phyloP scores from a whole-genome alignment of 176 grass and related monocot species.

The Carex parvula region DNA sequence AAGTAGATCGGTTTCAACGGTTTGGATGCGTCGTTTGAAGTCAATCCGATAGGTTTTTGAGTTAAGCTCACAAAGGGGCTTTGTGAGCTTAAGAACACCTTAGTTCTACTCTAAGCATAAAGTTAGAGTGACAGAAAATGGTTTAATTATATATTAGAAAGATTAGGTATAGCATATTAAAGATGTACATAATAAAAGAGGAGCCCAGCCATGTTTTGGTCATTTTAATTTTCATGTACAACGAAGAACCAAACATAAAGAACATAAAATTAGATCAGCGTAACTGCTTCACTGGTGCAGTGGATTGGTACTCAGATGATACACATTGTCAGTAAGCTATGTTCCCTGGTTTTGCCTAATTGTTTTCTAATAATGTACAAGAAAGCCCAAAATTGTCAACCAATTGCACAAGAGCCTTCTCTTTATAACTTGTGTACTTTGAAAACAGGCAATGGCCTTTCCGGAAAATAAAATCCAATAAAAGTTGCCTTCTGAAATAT shows the following conservation, averaged over 20 bases:
- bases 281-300: not conserved
- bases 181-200: not conserved
- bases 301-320: not conserved
- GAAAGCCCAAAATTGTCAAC: not conserved
- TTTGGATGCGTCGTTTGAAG: too few relatives aligned
- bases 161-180: not conserved
- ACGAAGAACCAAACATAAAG: not conserved
- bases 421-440: not conserved
- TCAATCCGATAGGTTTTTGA: too few relatives aligned
- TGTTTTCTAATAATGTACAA: not conserved
- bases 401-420: not conserved
- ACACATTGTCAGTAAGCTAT: not conserved
- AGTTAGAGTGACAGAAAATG: not conserved
- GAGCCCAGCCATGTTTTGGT: not conserved
- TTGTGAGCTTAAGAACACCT: too few relatives aligned
- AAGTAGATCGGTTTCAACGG: too few relatives aligned
- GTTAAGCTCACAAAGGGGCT: too few relatives aligned
- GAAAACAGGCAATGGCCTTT: not conserved
- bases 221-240: not conserved
- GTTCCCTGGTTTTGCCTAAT: not conserved
- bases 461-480: not conserved
- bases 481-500: not conserved
- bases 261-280: not conserved
- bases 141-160: not conserved
- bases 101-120: not conserved